Evolutionary conservation across 805 yeast species (phyloP), one percentile per base, ranked within the genome.

Genomic region (Kuraishia piskuri): DNA sequence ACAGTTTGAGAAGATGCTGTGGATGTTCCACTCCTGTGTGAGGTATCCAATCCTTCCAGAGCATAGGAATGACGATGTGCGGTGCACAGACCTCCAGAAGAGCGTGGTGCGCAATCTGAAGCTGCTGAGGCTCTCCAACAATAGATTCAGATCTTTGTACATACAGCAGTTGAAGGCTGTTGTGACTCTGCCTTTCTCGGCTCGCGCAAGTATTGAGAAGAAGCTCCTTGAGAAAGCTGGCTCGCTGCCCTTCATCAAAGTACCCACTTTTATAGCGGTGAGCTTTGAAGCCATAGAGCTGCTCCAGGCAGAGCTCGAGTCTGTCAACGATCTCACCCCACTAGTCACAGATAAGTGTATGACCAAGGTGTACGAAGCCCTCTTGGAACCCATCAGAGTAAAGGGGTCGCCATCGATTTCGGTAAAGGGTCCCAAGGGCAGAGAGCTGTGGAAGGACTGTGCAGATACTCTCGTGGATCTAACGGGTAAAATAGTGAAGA

Each of bases 31-130:
- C 59, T 73, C 82, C 17, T 81, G 90, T 54, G 80, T 87, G 0
- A 71, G 88, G 46, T 90, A 86, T 64, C 96, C 95, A 1, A 75
- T 86, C 12, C 70, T 89, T 40, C 86, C 90, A 8, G 80, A 73
- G 26, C 74, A 73, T 57, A 72, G 72, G 36, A 64, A 69, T 3
- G 96, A 90, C 63, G 69, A 73, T 46, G 61, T 67, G 20, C 78
- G 77, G 22, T 80, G 83, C 52, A 79, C 97, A 0, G 73, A 75
- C 9, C 68, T 92, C 47, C 98, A 91, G 62, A 56, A 61, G 1
- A 69, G 82, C 0, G 82, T 88, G 1, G 61, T 88, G 25, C 70
- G 70, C 0, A 78, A 78, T 45, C 62, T 91, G 22, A 62, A 66
- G 2, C 46, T 21, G 1, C 68, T 61, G 60, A 58, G 19, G 19